A percentile compares a stretch with the other conserved stretches of the same genome.
phyloP scores from a whole-genome alignment of 2,329 filamentous ascomycete genomes.

The Ascochyta fabae region DNA sequence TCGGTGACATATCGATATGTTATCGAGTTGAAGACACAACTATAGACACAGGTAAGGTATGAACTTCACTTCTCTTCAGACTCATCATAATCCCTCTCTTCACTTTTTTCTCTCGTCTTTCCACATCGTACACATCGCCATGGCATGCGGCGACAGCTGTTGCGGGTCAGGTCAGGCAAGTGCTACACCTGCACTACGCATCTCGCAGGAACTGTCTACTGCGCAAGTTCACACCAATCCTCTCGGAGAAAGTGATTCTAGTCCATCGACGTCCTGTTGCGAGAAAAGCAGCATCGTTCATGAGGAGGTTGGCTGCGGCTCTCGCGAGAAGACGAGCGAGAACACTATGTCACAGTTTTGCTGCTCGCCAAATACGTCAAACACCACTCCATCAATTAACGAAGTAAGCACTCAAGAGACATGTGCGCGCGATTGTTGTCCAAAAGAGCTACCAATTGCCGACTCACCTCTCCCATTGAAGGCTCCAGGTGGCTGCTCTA shows the following conservation, averaged over 20 bases:
- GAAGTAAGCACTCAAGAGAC: neutral
- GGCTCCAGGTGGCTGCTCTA: no score
- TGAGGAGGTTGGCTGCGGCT: neutral
- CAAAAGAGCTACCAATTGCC: neutral
- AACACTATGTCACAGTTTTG: neutral
- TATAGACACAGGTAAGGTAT: neutral
- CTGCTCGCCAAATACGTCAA: neutral
- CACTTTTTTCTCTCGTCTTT: neutral
- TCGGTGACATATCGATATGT: conserved; percentile 24
- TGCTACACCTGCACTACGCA: neutral
- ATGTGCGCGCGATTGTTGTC: neutral
- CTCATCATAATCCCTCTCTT: no score
- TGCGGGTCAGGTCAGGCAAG: conserved; percentile 1
- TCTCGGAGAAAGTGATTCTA: no score
- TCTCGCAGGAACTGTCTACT: neutral
- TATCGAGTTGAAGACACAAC: neutral
- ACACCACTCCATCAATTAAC: neutral
- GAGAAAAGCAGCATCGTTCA: no score
- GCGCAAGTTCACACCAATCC: no score
- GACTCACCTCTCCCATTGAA: no score
- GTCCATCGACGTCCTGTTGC: no score
- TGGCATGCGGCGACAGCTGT: conserved; percentile 1
- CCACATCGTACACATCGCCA: neutral
- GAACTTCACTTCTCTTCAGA: neutral
- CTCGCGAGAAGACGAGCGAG: neutral